Conservation (phyloP, 257 asterid genomes). For the Solanum piurae region DNA sequence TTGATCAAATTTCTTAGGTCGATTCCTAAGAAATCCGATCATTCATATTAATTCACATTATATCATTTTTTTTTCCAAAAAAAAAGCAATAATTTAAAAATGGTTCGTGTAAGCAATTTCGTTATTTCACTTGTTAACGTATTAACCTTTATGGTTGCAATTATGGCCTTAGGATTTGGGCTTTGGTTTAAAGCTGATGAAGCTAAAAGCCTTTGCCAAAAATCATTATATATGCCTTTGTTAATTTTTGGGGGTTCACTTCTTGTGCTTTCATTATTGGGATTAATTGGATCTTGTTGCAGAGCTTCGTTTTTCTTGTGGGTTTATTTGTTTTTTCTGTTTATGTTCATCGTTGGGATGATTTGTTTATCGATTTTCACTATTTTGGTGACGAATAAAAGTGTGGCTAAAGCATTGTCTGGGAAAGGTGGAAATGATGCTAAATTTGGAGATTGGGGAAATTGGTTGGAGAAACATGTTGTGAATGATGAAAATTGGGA, state of each 20-base stretch:
- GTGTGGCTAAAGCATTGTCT: conserved; percentile 39
- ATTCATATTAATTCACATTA: neutral
- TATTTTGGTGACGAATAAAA: conserved; percentile 41
- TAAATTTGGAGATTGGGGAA: conserved; percentile 48
- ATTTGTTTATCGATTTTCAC: conserved; percentile 35
- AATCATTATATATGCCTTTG: conserved; percentile 38
- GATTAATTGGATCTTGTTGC: conserved; percentile 50
- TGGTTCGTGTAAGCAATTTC: conserved; percentile 47
- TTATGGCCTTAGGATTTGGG: conserved; percentile 33
- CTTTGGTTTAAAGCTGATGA: conserved; percentile 23
- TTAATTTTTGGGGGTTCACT: conserved; percentile 32
- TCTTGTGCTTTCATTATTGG: conserved; percentile 33
- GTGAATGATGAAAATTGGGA: conserved; percentile 45
- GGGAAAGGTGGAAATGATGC: conserved; percentile 26
- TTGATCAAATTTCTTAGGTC: neutral
- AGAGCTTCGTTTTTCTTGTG: conserved; percentile 28
- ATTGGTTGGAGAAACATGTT: conserved; percentile 61
- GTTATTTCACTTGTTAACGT: conserved; percentile 36
- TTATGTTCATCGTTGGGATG: conserved; percentile 35
- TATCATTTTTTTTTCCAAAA: neutral
- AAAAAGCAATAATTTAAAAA: neutral
- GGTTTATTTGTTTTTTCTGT: conserved; percentile 37
- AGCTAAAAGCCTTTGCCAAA: conserved; percentile 29
- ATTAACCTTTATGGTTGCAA: conserved; percentile 23
- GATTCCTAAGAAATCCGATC: neutral